Evolutionary conservation across 2,329 filamentous ascomycete genomes (phyloP), one percentile per base, ranked within the genome.

Genomic region (Biscogniauxia mediterranea): DNA sequence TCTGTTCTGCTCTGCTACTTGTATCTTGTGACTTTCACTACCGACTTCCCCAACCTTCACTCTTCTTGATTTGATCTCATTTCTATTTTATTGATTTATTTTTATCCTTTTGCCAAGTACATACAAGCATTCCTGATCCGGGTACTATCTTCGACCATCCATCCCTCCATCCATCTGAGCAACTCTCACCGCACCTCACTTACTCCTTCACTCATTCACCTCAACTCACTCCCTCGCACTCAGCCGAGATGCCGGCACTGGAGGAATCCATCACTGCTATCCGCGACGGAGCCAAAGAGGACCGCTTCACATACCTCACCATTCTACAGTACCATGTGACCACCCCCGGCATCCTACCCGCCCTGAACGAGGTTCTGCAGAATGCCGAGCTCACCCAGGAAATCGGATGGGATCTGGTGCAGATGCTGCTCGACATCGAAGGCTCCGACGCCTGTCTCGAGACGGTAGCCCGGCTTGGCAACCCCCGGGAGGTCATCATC

Each of bases 391-490:
- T 93, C 60, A 91, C 90, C 2, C 85, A 84, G 62, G 89, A 92
- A 60, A 93, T 94, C 69, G 91, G 91, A 55, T 95, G 91, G 91
- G 91, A 95, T 73, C 78, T 94, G 56, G 88, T 95, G 21, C 88
- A 90, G 71, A 85, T 92, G 70, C 83, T 95, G 4, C 81, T 93
- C 23, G 81, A 85, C 42, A 77, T 92, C 5, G 81, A 89, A 1
- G 86, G 83, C 13, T 89, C 88, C n/a, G 87, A 90, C 67, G 76
- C 81, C 54, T 93, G 91, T 71, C 80, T 94, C 17, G 85, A 89
- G 71, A 90, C 88, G 28, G 87, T 94, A 57, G 91, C 91, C 32
- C 84, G 88, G 23, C 81, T 92, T 49, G 91, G 91, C 56, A 95
- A 94, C 71, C 91, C 91, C 1, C 82, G 91, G 56, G 91, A 95